Conservation (phyloP, 345 rosid genomes). For the Populus simonii region DNA sequence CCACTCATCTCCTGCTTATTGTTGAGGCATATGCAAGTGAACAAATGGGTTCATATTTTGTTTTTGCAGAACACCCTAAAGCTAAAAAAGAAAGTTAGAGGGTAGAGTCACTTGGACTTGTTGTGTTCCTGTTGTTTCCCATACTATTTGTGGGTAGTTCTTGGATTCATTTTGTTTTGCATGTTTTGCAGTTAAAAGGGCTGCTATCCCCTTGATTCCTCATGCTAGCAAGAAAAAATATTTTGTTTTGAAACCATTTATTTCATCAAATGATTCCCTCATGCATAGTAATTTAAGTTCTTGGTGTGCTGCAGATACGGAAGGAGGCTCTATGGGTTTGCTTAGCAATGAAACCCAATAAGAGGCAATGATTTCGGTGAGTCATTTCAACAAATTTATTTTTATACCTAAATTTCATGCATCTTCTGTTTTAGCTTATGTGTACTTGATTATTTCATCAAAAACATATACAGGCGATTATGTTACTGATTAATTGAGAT, state of each 20-base stretch:
- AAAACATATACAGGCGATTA: too few species aligned
- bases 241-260: background rate
- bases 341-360: slow-evolving; percentile 78
- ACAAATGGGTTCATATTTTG: slow-evolving; percentile 82
- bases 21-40: slow-evolving; percentile 78
- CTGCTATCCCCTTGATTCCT: background rate
- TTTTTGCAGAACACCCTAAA: slow-evolving; percentile 77
- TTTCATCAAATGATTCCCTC: background rate
- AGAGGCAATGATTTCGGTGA: slow-evolving; percentile 83
- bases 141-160: background rate
- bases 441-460: background rate
- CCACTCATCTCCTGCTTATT: slow-evolving; percentile 1
- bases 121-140: background rate
- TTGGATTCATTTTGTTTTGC: background rate
- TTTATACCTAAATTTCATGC: background rate
- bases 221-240: background rate
- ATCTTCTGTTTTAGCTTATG: background rate
- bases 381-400: slow-evolving; percentile 6
- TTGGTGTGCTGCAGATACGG: slow-evolving; percentile 57
- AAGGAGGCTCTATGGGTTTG: slow-evolving; percentile 93
- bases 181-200: background rate
- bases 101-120: slow-evolving; percentile 40
- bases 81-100: slow-evolving; percentile 90
- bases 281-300: background rate
- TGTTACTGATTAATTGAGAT: background rate